These are phyloP conservation scores for Eucalyptus tenuipes DNA, from an alignment of 345 rosid species.

Conservation along the genomic window DNA sequence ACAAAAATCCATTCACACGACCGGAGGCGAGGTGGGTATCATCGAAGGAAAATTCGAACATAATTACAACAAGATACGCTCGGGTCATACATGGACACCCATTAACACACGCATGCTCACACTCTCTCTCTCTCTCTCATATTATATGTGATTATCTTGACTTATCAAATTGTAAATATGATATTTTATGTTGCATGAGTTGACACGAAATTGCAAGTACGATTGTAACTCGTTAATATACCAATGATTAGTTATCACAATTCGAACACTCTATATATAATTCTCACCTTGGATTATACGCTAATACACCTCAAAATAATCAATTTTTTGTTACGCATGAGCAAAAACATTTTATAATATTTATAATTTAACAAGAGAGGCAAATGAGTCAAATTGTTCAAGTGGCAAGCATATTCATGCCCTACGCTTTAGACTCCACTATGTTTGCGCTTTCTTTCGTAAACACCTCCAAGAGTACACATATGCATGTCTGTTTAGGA, in stretches of 20 bases:
- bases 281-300: neutral
- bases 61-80: neutral
- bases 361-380: neutral
- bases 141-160: neutral
- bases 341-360: too few species aligned
- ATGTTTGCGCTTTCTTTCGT: accelerated
- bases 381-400: neutral
- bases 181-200: neutral
- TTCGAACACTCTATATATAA: neutral
- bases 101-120: neutral
- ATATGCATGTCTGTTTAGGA: neutral
- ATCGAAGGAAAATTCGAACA: neutral
- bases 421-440: accelerated
- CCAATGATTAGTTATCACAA: neutral
- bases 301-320: neutral
- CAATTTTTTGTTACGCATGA: neutral
- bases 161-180: neutral
- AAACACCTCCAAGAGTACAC: neutral
- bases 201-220: neutral
- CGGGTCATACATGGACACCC: neutral
- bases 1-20: neutral
- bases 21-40: neutral
- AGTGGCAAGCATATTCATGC: neutral
- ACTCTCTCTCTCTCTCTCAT: accelerated
- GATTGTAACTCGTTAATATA: neutral